Evolutionary conservation across 257 asterid genomes (phyloP), one percentile per base, ranked within the genome.

Genomic region (Gynochthodes officinalis): DNA sequence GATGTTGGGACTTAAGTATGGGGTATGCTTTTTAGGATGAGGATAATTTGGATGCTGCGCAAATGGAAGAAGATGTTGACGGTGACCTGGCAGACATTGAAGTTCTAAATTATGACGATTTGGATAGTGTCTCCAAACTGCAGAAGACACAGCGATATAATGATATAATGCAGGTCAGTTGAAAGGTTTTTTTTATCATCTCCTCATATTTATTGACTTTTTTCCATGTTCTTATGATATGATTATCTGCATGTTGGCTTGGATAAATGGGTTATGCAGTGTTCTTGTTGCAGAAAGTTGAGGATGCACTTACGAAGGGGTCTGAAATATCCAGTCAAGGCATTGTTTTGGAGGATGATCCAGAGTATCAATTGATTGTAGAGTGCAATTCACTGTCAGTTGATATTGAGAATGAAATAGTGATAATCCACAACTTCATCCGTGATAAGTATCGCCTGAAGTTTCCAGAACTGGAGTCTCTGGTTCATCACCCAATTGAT

Each of bases 401-500:
- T n/a, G 99, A 94, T 70, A 94, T 94, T 63, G 98, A 89, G 79
- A 94, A 94, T 78, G 98, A 94, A 82, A 89, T 94, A 35, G 89
- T 86, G 72, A 89, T 94, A 64, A 89, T 91, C 82, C 99, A 94
- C 84, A 94, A 88, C 75, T 94, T 94, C 74, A 91, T 94, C 72
- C 97, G 99, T 0, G 99, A 94, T 81, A 94, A 94, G 82, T 94
- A 94, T 59, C 95, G 99, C 10, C 61, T 89, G 61, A 94, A 94
- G 73, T 94, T 94, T 73, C 99, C 99, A 0, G 98, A 94, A 82
- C 96, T 94, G 70, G 97, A 94, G 69, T 91, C 99, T 30, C 87
- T 94, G 57, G 98, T 94, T 65, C 97, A 89, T 78, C 99, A 94
- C 82, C 99, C 99, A 2, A 87, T 94, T 63, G 99, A 94, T 79